These are phyloP conservation scores for Ilex paraguariensis DNA, from an alignment of 305 asterid genomes.

Conservation along the genomic window DNA sequence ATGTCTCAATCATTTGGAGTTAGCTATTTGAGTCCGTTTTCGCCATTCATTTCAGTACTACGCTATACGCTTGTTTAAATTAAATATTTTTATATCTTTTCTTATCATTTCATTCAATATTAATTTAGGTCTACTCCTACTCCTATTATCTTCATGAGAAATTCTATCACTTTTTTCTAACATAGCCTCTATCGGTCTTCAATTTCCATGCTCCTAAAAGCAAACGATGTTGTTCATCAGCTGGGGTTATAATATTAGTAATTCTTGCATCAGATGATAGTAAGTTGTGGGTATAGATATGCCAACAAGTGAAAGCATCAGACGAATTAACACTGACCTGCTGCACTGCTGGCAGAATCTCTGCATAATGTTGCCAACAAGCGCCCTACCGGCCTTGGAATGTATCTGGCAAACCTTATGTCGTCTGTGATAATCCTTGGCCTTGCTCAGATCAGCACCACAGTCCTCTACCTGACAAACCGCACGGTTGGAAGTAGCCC, in stretches of 20 bases:
- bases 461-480: background rate
- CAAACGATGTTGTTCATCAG: no score
- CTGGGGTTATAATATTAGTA: background rate
- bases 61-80: no score
- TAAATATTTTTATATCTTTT: no score
- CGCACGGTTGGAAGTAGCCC: background rate
- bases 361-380: background rate
- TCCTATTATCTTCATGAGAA: no score
- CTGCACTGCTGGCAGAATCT: slow-evolving; percentile 4
- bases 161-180: no score
- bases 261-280: background rate
- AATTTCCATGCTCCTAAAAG: no score
- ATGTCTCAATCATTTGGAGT: no score
- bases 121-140: no score
- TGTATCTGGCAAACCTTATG: slow-evolving; percentile 3
- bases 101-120: no score
- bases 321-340: background rate
- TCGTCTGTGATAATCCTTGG: slow-evolving; percentile 2
- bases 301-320: background rate
- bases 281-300: background rate
- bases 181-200: no score
- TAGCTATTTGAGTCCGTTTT: no score
- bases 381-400: slow-evolving; percentile 2
- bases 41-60: no score
- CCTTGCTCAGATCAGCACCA: background rate